These are phyloP conservation scores for Rasamsonia emersonii DNA, from an alignment of 2,329 filamentous ascomycete genomes.

Conservation along the genomic window DNA sequence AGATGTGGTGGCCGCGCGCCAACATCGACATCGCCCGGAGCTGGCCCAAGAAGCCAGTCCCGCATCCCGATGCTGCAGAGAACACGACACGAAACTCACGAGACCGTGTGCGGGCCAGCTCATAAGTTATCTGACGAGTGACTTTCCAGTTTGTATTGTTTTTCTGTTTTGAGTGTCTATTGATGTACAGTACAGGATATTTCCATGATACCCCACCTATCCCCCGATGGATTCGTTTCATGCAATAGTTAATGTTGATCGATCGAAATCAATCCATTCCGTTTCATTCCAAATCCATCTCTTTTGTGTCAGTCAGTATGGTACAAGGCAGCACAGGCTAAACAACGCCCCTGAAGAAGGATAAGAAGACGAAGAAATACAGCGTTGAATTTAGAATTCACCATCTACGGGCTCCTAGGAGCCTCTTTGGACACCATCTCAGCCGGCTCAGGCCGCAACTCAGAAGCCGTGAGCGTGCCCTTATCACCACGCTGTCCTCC, in stretches of 20 bases:
- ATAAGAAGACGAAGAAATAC: too few species aligned
- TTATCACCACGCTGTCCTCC: constrained; percentile 18
- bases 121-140: constrained; percentile 1
- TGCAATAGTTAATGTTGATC: too few species aligned
- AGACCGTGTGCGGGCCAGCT: constrained; percentile 7
- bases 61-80: constrained; percentile 10
- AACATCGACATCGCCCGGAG: constrained; percentile 82
- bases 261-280: too few species aligned
- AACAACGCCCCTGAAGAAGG: too few species aligned
- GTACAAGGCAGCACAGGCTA: too few species aligned
- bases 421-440: constrained; percentile 8
- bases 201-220: constrained; percentile 3
- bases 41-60: constrained; percentile 69
- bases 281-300: too few species aligned
- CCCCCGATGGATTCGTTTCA: neutral
- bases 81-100: constrained; percentile 9
- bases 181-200: neutral
- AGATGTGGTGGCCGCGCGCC: constrained; percentile 75
- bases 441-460: constrained; percentile 14
- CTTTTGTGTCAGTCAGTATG: too few species aligned
- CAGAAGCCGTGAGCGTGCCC: constrained; percentile 20
- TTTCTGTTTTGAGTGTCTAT: too few species aligned
- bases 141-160: neutral
- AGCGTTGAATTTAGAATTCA: too few species aligned
- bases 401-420: too few species aligned